Conservation (phyloP, 495 filamentous ascomycete species). For the Penicillium herquei region DNA sequence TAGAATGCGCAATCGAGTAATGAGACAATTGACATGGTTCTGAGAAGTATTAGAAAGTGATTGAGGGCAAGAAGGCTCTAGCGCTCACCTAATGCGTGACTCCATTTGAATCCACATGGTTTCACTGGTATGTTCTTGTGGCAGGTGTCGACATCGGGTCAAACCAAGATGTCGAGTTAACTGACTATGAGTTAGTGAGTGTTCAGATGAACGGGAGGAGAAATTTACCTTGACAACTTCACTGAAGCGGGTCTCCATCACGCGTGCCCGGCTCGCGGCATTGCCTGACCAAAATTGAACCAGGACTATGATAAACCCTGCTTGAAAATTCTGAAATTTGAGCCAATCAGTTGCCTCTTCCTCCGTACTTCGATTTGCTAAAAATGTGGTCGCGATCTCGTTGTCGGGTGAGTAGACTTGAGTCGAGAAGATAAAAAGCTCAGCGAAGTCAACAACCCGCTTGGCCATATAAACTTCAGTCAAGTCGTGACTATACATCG, state of each 20-base stretch:
- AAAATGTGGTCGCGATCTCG: slow-evolving; percentile 35
- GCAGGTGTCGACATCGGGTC: slow-evolving; percentile 31
- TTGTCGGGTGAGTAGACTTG: slow-evolving; percentile 41
- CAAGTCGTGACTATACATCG: slow-evolving; percentile 45
- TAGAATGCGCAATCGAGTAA: slow-evolving; percentile 46
- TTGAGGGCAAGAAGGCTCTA: neutral
- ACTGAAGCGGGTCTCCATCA: slow-evolving; percentile 46
- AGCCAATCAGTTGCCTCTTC: slow-evolving; percentile 33
- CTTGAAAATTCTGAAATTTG: slow-evolving; percentile 45
- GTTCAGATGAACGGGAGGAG: neutral
- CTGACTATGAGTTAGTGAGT: slow-evolving; percentile 1
- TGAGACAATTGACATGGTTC: slow-evolving; percentile 37
- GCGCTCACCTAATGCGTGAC: slow-evolving; percentile 39
- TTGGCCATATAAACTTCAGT: slow-evolving; percentile 39
- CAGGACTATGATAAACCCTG: slow-evolving; percentile 40
- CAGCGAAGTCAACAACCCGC: slow-evolving; percentile 45
- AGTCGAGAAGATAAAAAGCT: slow-evolving; percentile 45
- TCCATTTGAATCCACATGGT: slow-evolving; percentile 45
- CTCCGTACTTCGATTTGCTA: slow-evolving; percentile 19
- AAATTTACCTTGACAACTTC: slow-evolving; percentile 38
- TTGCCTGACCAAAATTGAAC: slow-evolving; percentile 50
- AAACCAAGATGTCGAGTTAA: slow-evolving; percentile 39
- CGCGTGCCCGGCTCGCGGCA: slow-evolving; percentile 37
- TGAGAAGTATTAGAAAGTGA: slow-evolving; percentile 16
- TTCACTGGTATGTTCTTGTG: slow-evolving; percentile 30